Percentiles rank a stretch among this genome's conserved stretches.
These are phyloP conservation scores for Apiospora phragmitis DNA, from an alignment of 2,329 filamentous ascomycete species.

Conservation along the genomic window DNA sequence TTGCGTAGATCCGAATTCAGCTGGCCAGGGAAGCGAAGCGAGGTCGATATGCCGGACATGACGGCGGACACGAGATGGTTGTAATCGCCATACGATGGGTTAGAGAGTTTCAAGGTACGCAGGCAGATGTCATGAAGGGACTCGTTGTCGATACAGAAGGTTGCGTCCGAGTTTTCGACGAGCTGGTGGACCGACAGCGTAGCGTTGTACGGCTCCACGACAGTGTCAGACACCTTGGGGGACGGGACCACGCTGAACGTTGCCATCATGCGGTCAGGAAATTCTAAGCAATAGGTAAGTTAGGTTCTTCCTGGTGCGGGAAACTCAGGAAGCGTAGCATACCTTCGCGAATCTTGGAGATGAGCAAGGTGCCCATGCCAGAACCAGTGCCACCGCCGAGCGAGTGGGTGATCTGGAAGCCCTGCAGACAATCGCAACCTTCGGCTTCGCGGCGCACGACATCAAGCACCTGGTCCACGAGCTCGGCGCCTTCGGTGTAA, in stretches of 20 bases:
- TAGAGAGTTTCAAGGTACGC: slow-evolving; percentile 96
- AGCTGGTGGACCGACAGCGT: slow-evolving; percentile 98
- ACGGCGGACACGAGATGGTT: slow-evolving; percentile 99
- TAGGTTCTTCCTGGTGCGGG: neutral
- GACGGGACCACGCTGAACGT: slow-evolving; percentile 98
- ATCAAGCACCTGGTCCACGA: slow-evolving; percentile 95
- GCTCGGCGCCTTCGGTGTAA: slow-evolving; percentile 98
- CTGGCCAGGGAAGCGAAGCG: slow-evolving; percentile 98
- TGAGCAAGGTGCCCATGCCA: slow-evolving; percentile 98
- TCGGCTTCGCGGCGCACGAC: slow-evolving; percentile 98
- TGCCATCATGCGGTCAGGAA: slow-evolving; percentile 99
- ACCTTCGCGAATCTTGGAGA: slow-evolving; percentile 98
- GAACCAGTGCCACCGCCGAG: slow-evolving; percentile 99
- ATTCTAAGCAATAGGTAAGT: slow-evolving; percentile 51
- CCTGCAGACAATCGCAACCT: slow-evolving; percentile 98
- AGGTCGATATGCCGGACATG: slow-evolving; percentile 99
- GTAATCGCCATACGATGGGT: slow-evolving; percentile 97
- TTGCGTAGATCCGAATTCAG: slow-evolving; percentile 99
- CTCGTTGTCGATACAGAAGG: slow-evolving; percentile 99
- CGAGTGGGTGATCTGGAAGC: slow-evolving; percentile 99
- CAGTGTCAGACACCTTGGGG: slow-evolving; percentile 98
- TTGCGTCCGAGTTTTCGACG: slow-evolving; percentile 99
- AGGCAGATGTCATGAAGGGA: slow-evolving; percentile 99
- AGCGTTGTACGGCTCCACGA: slow-evolving; percentile 99
- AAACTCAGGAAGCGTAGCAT: neutral